A percentile compares a stretch with the other conserved stretches of the same genome.
Conservation (phyloP, 192 early-diverging fungal genomes). For the Powellomyces hirtus region DNA sequence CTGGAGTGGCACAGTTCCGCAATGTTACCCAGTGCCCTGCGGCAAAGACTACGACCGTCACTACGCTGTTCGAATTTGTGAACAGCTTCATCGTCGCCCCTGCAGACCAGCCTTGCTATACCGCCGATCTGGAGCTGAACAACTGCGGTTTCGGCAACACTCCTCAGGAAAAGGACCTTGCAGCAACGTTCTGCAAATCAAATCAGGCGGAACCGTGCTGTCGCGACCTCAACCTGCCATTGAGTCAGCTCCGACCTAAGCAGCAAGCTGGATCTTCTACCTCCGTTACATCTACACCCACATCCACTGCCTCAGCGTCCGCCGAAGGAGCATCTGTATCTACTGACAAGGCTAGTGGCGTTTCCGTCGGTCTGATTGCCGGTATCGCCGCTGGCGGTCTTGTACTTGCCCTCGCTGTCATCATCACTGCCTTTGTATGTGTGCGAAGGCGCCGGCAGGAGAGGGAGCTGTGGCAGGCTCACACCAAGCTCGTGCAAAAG, state of each 20-base stretch:
- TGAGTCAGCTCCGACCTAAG: not conserved
- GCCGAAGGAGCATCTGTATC: not conserved
- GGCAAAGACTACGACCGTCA: not conserved
- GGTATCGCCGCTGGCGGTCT: not conserved
- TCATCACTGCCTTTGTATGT: not conserved
- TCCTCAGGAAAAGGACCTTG: not conserved
- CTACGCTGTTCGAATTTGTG: not conserved
- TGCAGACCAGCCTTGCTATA: not conserved
- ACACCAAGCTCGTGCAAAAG: constrained; percentile 13
- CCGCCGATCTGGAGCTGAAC: not conserved
- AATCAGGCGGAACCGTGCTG: not conserved
- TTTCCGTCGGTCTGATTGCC: not conserved
- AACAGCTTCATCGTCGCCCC: not conserved
- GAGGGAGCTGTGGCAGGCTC: constrained; percentile 6
- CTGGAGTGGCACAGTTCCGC: not conserved
- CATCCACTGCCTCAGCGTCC: not conserved
- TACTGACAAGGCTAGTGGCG: not conserved
- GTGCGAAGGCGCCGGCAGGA: not conserved
- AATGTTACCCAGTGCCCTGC: constrained; percentile 8
- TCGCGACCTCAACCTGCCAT: not conserved
- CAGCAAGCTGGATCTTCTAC: not conserved
- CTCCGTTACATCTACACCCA: not conserved
- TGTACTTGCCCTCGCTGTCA: not conserved
- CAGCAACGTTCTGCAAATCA: not conserved
- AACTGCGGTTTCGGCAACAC: constrained; percentile 10